A percentile compares a stretch with the other conserved stretches of the same genome.
Conservation (phyloP, 805 yeast genomes). For the Candida montana region DNA sequence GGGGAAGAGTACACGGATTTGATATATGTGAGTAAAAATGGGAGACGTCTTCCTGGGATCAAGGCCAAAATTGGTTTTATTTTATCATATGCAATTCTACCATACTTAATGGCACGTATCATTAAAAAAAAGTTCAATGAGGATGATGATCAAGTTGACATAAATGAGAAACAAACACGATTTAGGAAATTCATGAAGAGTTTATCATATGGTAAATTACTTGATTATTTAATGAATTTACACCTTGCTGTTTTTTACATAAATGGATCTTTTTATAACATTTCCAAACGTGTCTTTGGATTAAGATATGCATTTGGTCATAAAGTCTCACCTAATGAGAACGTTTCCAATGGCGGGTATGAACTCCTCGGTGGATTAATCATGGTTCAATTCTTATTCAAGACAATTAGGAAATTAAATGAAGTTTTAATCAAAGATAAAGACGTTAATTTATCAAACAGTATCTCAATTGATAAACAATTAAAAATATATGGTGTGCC, state of each 20-base stretch:
- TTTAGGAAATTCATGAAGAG: background rate
- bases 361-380: slow-evolving; percentile 67
- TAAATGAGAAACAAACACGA: slow-evolving; percentile 11
- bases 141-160: slow-evolving; percentile 14
- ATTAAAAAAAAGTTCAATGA: slow-evolving; percentile 14
- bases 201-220: slow-evolving; percentile 39
- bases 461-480: background rate
- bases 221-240: slow-evolving; percentile 53
- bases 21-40: slow-evolving; percentile 52
- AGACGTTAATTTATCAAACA: background rate
- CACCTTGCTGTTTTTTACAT: slow-evolving; percentile 83
- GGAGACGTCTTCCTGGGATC: slow-evolving; percentile 42
- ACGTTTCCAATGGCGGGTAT: slow-evolving; percentile 52
- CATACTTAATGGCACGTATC: slow-evolving; percentile 41
- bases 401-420: slow-evolving; percentile 21
- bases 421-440: slow-evolving; percentile 1
- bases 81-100: slow-evolving; percentile 54
- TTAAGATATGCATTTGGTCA: slow-evolving; percentile 75
- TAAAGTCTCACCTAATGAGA: slow-evolving; percentile 38
- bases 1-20: slow-evolving; percentile 95
- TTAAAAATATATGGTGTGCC: slow-evolving; percentile 9
- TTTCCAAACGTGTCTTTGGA: slow-evolving; percentile 74
- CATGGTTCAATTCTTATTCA: slow-evolving; percentile 46
- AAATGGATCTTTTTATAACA: slow-evolving; percentile 72
- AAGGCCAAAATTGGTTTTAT: slow-evolving; percentile 53